Evolutionary conservation across 106 monocot genomes (phyloP), one percentile per base, ranked within the genome.

Genomic region (Ottelia alismoides): DNA sequence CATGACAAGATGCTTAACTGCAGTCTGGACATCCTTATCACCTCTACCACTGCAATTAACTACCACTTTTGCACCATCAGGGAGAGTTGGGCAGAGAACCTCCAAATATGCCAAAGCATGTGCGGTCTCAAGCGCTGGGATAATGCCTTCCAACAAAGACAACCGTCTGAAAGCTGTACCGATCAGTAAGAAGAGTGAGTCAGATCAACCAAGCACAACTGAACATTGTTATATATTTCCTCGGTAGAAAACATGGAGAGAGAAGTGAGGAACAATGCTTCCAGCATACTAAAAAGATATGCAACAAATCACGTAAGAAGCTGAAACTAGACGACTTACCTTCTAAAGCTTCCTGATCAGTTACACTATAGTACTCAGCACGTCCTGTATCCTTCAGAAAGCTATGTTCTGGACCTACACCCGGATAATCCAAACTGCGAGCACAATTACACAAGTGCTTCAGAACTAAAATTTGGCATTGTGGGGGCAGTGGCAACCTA

Each of bases 71-170:
- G 59, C 31, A 17, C 59, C 78, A 24, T 73, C 46, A 23, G 72
- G 68, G 6, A 78, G 57, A 9, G 67, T 68, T 31, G 67, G 72
- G 62, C 78, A 72, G 16, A 78, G 67, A 28, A 51, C 51, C 23
- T 72, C 72, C 40, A 72, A 29, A 49, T 59, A 68, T 11, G 78
- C 78, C 47, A 78, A 22, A 1, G 78, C 78, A 45, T 78, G 78
- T 2, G 68, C 59, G 14, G 78, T 72, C 40, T 78, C 78, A 31
- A 78, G 68, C 0, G 78, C 78, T 4, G 78, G 78, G 27, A 78
- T 78, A 22, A 78, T 78, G 0, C 78, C 78, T 60, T 78, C 78
- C 53, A 72, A 30, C 40, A 47, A 51, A 20, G 73, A 68, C 9
- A 78, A 50, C 27, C 64, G 56, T 46, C 68, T 63, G 57, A 74